phyloP scores from a whole-genome alignment of 192 early-diverging fungal genomes.

The Backusella morwellensis region DNA sequence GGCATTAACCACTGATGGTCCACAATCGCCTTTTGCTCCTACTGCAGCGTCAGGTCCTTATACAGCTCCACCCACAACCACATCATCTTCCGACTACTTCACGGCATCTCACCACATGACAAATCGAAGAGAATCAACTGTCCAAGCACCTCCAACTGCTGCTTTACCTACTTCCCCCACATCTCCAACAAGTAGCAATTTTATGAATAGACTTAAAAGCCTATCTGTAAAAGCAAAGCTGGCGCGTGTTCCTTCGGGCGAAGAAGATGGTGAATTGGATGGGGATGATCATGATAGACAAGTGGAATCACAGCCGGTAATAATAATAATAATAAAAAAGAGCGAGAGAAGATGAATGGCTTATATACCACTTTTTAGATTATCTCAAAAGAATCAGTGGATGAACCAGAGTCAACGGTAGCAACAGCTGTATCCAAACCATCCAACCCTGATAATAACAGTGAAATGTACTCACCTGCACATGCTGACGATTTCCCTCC shows the following conservation, averaged over 20 bases:
- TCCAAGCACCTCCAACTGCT: slow-evolving; percentile 40
- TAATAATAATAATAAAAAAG: not conserved
- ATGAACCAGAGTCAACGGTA: not conserved
- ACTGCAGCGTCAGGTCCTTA: slow-evolving; percentile 33
- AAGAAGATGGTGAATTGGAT: slow-evolving; percentile 17
- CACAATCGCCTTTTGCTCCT: slow-evolving; percentile 6
- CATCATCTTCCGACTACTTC: slow-evolving; percentile 25
- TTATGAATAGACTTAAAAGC: slow-evolving; percentile 51
- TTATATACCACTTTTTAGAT: not conserved
- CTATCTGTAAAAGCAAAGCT: slow-evolving; percentile 46
- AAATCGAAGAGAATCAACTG: slow-evolving; percentile 16
- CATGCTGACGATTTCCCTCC: slow-evolving; percentile 58
- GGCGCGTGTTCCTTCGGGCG: slow-evolving; percentile 39
- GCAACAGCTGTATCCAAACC: not conserved
- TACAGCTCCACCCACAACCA: slow-evolving; percentile 29
- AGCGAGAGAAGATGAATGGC: not conserved
- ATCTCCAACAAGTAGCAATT: slow-evolving; percentile 27
- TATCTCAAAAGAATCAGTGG: not conserved
- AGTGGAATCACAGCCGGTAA: not conserved
- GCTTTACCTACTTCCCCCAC: slow-evolving; percentile 20
- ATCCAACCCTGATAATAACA: not conserved
- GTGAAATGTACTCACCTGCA: slow-evolving; percentile 42
- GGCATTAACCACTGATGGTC: slow-evolving; percentile 19
- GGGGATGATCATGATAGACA: slow-evolving; percentile 5
- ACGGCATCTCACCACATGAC: slow-evolving; percentile 34